Conservation (phyloP, 345 rosid species). For the Salix udensis region DNA sequence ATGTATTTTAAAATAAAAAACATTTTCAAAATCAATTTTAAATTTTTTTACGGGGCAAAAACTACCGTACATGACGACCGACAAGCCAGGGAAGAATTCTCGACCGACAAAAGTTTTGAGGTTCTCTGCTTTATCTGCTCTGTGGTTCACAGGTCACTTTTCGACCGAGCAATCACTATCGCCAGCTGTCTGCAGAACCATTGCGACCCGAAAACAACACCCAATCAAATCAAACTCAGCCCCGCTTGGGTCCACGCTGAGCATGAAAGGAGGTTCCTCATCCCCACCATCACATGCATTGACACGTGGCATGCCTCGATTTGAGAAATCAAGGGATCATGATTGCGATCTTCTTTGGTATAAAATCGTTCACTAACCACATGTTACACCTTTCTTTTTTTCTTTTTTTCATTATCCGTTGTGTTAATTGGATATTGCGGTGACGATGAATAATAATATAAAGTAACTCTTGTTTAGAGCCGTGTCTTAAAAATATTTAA, state of each 20-base stretch:
- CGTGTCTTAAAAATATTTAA: no score
- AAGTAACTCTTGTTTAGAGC: no score
- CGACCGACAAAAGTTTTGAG: background rate
- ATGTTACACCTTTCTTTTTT: no score
- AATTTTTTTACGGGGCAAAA: no score
- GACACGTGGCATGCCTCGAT: constrained; percentile 21
- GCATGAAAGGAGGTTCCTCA: background rate
- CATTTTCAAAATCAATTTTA: no score
- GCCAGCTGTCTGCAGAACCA: constrained; percentile 27
- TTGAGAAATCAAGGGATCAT: background rate
- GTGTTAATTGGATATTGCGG: no score
- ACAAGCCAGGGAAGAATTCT: no score
- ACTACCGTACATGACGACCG: no score
- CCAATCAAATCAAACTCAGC: background rate
- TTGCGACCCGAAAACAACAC: background rate
- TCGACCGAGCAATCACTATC: constrained; percentile 26
- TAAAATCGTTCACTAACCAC: no score
- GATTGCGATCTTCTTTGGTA: background rate
- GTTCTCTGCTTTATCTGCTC: background rate
- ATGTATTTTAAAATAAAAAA: no score
- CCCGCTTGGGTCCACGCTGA: constrained; percentile 2
- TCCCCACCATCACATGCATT: constrained; percentile 24
- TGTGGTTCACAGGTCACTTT: constrained; percentile 38
- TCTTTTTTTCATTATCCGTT: no score
- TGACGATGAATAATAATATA: no score